Evolutionary conservation across 768 basidiomycete genomes (phyloP).

Genomic region (Serendipita sp.): DNA sequence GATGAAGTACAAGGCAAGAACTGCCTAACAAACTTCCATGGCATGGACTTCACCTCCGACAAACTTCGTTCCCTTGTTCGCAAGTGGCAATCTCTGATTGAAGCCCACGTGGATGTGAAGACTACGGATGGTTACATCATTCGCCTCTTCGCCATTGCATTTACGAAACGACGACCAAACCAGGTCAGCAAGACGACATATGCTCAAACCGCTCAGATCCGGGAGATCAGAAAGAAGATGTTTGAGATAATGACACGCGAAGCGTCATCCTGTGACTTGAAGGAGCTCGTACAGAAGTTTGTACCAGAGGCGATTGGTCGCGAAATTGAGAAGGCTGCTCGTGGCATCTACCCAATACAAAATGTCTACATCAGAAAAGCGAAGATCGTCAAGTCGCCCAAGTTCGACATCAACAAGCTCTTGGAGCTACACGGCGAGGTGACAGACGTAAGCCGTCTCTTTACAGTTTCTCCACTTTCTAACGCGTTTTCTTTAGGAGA

Average conservation of each 20-base stretch:
- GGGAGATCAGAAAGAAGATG: conserved; percentile 99
- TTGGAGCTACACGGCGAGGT: conserved; percentile 94
- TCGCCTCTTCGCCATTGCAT: conserved; percentile 95
- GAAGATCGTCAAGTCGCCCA: conserved; percentile 96
- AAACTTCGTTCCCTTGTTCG: conserved; percentile 98
- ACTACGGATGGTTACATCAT: conserved; percentile 99
- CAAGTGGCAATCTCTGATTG: conserved; percentile 99
- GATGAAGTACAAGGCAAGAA: conserved; percentile 97
- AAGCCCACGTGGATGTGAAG: conserved; percentile 97
- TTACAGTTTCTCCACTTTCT: conserved; percentile 3
- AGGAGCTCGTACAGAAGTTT: conserved; percentile 98
- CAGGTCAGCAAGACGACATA: conserved; percentile 99
- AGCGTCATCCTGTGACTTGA: conserved; percentile 86
- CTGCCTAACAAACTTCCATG: conserved; percentile 99
- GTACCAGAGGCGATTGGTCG: conserved; percentile 97
- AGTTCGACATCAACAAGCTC: conserved; percentile 89
- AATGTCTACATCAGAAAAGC: conserved; percentile 99
- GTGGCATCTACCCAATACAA: conserved; percentile 96
- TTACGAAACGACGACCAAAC: conserved; percentile 90
- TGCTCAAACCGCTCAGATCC: conserved; percentile 85
- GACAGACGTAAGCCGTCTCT: conserved; percentile 54
- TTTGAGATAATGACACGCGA: conserved; percentile 97
- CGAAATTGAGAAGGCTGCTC: conserved; percentile 96
- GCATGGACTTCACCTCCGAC: conserved; percentile 99
- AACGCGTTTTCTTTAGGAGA: conserved; percentile 42